Evolutionary conservation across 2,329 filamentous ascomycete genomes (phyloP).

Genomic region (Scedosporium boydii): DNA sequence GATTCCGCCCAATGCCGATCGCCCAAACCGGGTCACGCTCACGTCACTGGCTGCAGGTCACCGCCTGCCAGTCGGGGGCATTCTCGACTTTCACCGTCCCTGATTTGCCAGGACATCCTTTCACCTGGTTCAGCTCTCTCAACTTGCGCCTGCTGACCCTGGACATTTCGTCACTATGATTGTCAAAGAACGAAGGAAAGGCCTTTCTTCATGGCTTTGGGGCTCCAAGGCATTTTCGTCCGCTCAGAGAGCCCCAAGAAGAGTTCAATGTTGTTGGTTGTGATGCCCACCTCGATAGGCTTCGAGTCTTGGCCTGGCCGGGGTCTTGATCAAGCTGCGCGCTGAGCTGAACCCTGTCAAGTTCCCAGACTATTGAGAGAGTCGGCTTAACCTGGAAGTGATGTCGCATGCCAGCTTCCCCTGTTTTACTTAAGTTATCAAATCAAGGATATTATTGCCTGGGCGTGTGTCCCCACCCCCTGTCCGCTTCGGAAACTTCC

Average conservation of each 20-base stretch:
- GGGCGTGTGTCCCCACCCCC: not conserved
- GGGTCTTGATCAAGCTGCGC: not conserved
- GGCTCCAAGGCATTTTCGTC: not conserved
- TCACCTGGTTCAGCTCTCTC: not conserved
- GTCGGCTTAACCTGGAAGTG: not conserved
- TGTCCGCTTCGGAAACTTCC: not conserved
- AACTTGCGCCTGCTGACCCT: not conserved
- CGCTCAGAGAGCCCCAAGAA: not conserved
- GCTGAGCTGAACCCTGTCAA: not conserved
- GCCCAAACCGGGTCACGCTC: not conserved
- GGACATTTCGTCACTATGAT: not conserved
- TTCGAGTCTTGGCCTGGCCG: not conserved
- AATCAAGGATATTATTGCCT: too few species aligned
- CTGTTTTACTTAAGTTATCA: not conserved
- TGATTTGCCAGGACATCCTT: not conserved
- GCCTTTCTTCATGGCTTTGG: too few species aligned
- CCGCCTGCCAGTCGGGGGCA: not conserved
- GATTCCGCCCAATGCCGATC: not conserved
- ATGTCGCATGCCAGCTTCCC: not conserved
- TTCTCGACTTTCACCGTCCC: not conserved
- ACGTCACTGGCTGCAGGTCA: not conserved
- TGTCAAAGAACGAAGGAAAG: not conserved
- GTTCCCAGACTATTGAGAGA: not conserved
- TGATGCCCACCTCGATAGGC: too few species aligned
- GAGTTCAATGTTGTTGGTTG: not conserved